Conservation (phyloP, 2,329 filamentous ascomycete species). For the Paramyrothecium sp. region DNA sequence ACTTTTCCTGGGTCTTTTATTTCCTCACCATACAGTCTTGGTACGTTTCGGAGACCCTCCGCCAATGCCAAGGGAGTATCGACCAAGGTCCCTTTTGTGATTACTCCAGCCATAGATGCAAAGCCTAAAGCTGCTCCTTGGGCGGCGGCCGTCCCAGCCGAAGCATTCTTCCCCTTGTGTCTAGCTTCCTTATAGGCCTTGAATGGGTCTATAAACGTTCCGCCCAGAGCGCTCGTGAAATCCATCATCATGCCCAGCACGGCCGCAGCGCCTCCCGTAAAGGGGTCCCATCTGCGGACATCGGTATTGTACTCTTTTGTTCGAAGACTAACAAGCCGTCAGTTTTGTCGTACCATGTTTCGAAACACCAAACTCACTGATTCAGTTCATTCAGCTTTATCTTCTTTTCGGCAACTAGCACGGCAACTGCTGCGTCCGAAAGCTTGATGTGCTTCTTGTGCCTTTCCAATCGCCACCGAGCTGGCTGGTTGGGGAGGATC, state of each 20-base stretch:
- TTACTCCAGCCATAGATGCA: neutral
- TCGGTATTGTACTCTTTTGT: neutral
- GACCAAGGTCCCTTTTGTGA: neutral
- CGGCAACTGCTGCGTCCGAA: neutral
- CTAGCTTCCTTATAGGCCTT: neutral
- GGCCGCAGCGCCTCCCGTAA: neutral
- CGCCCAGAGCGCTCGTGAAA: neutral
- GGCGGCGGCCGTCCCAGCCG: neutral
- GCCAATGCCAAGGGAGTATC: neutral
- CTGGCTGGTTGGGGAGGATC: neutral
- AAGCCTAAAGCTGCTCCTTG: neutral
- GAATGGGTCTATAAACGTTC: neutral
- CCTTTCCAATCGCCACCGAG: neutral
- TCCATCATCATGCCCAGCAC: neutral
- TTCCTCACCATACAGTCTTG: neutral
- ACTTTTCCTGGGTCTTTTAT: neutral
- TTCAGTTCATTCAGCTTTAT: neutral
- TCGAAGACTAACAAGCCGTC: neutral
- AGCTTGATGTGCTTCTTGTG: neutral
- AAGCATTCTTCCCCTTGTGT: neutral
- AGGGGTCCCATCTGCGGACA: neutral
- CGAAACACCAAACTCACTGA: neutral
- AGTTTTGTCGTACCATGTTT: neutral
- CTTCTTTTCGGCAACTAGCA: neutral
- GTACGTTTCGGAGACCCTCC: neutral